phyloP scores from a whole-genome alignment of 2,329 filamentous ascomycete species.

The Calonectria fujianensis region DNA sequence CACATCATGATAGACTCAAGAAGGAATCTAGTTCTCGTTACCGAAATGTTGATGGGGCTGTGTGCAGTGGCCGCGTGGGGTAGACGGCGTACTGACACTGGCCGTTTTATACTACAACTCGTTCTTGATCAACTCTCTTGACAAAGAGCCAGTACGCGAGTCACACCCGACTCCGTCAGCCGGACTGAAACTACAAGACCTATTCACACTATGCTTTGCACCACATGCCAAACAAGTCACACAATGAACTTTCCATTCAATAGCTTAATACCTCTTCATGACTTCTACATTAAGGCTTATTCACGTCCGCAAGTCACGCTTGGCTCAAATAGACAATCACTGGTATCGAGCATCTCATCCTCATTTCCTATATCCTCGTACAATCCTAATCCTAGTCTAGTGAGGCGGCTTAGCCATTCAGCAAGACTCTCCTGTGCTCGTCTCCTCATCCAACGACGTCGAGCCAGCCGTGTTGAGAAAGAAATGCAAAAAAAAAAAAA shows the following conservation, averaged over 20 bases:
- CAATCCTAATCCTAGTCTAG: slow-evolving; percentile 47
- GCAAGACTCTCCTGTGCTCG: slow-evolving; percentile 39
- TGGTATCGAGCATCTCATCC: slow-evolving; percentile 39
- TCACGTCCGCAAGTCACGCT: slow-evolving; percentile 13
- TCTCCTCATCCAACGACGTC: slow-evolving; percentile 51
- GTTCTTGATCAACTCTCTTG: neutral
- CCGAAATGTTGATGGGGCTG: no score
- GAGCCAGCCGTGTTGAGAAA: slow-evolving; percentile 48
- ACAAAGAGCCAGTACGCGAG: neutral
- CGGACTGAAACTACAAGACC: neutral
- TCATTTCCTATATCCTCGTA: slow-evolving; percentile 54
- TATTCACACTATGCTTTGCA: neutral
- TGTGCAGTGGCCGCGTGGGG: neutral
- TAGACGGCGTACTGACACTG: no score
- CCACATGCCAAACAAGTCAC: neutral
- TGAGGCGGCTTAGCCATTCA: slow-evolving; percentile 32
- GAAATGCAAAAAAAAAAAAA: slow-evolving; percentile 51
- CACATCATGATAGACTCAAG: neutral
- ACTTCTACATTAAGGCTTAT: neutral
- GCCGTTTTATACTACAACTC: neutral
- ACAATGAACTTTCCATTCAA: neutral
- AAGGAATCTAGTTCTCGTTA: neutral
- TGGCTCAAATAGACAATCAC: neutral
- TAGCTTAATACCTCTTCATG: neutral
- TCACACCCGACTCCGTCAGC: neutral